Evolutionary conservation across 345 rosid genomes (phyloP).

Genomic region (Dimocarpus longan): DNA sequence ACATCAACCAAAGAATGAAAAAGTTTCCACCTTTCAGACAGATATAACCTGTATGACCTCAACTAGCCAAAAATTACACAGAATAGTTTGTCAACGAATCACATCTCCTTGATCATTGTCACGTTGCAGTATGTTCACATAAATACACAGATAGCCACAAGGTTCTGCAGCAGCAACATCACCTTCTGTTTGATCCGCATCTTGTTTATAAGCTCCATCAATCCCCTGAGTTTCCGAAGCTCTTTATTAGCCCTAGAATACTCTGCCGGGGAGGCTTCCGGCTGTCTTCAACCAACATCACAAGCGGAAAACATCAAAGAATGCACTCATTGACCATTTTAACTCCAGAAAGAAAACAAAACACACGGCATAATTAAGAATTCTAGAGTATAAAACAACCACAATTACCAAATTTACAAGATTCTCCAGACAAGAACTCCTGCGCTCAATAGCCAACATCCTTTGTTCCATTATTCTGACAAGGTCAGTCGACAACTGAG

Average conservation of each 20-base stretch:
- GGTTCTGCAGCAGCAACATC: background rate
- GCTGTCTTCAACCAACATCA: constrained; percentile 74
- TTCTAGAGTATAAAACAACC: background rate
- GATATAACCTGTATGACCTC: background rate
- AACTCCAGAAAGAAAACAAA: background rate
- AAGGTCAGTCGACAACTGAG: constrained; percentile 66
- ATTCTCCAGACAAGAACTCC: constrained; percentile 58
- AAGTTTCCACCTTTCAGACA: background rate
- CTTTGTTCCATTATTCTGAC: constrained; percentile 81
- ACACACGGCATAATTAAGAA: background rate
- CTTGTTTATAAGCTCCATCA: constrained; percentile 67
- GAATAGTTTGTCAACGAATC: background rate
- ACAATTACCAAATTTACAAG: constrained; percentile 62
- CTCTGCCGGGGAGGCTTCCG: constrained; percentile 78
- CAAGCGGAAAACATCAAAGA: constrained; percentile 17
- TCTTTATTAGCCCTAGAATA: constrained; percentile 86
- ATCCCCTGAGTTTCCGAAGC: constrained; percentile 74
- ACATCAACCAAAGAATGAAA: background rate
- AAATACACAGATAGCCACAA: background rate
- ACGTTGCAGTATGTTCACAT: background rate
- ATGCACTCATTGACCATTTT: constrained; percentile 16
- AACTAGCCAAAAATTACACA: background rate
- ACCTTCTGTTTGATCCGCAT: constrained; percentile 85
- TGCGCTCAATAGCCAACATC: constrained; percentile 64
- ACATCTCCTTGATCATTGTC: constrained; percentile 2